Evolutionary conservation across 106 monocot genomes (phyloP).

Genomic region (Ottelia alismoides): DNA sequence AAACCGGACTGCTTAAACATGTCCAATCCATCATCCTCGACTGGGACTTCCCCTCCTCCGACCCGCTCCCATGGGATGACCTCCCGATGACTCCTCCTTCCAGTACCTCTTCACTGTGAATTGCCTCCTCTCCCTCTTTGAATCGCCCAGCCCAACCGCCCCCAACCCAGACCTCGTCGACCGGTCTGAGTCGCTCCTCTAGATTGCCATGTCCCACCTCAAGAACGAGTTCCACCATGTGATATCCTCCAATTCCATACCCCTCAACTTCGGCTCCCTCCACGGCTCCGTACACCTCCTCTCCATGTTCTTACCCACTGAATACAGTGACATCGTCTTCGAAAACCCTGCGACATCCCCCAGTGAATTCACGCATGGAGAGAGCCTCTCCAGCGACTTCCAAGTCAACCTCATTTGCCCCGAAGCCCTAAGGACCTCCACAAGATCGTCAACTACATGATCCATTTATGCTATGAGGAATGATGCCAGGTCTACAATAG

Average conservation of each 20-base stretch:
- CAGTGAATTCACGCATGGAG: no score
- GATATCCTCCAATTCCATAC: slow-evolving; percentile 30
- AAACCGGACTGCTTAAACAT: slow-evolving; percentile 8
- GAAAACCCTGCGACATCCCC: no score
- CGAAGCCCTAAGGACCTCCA: slow-evolving; percentile 28
- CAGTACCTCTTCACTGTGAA: slow-evolving; percentile 53
- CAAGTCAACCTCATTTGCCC: slow-evolving; percentile 19
- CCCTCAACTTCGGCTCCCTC: slow-evolving; percentile 23
- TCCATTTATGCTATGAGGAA: slow-evolving; percentile 35
- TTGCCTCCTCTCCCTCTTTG: slow-evolving; percentile 26
- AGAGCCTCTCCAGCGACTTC: slow-evolving; percentile 16
- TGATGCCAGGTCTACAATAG: slow-evolving; percentile 43
- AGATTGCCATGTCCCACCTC: slow-evolving; percentile 47
- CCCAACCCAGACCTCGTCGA: not conserved
- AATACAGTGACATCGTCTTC: no score
- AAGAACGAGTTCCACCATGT: slow-evolving; percentile 66
- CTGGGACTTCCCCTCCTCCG: slow-evolving; percentile 41
- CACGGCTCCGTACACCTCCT: slow-evolving; percentile 17
- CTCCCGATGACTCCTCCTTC: slow-evolving; percentile 21
- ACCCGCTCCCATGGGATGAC: slow-evolving; percentile 36
- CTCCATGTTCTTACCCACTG: no score
- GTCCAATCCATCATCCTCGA: slow-evolving; percentile 32
- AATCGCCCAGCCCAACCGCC: not conserved
- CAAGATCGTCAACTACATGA: slow-evolving; percentile 40
- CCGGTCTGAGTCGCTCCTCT: slow-evolving; percentile 40